phyloP scores from a whole-genome alignment of 768 basidiomycete genomes.

The Arthromyces matolae region DNA sequence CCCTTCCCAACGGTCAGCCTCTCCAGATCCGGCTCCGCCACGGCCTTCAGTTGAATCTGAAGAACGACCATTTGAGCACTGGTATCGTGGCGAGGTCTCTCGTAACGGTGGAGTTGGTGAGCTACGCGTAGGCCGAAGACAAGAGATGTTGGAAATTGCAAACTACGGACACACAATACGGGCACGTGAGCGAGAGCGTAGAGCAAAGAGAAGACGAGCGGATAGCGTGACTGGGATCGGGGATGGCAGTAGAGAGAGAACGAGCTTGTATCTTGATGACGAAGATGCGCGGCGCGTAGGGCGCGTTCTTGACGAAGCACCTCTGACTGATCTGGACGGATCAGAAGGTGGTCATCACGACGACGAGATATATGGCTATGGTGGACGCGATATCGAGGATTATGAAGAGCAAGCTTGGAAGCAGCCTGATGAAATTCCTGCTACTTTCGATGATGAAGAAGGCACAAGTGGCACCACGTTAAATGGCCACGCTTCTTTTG shows the following conservation, averaged over 20 bases:
- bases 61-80: constrained; percentile 82
- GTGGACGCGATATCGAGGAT: constrained; percentile 21
- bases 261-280: constrained; percentile 69
- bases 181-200: constrained; percentile 17
- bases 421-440: constrained; percentile 4
- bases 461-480: constrained; percentile 15
- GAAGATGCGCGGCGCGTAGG: constrained; percentile 41
- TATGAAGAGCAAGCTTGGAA: constrained; percentile 18
- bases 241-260: constrained; percentile 45
- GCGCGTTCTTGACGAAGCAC: constrained; percentile 71
- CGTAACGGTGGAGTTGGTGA: constrained; percentile 90
- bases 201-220: constrained; percentile 51
- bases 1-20: constrained; percentile 27
- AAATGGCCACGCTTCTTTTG: constrained; percentile 16
- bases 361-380: constrained; percentile 14
- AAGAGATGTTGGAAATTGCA: constrained; percentile 87
- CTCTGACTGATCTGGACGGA: constrained; percentile 69
- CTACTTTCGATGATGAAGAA: constrained; percentile 13
- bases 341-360: constrained; percentile 35
- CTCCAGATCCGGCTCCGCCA: constrained; percentile 36
- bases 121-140: constrained; percentile 63
- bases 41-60: constrained; percentile 72
- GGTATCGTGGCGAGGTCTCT: constrained; percentile 85
- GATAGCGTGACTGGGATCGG: constrained; percentile 58
- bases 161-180: constrained; percentile 70